Evolutionary conservation across 495 filamentous ascomycete species (phyloP), one percentile per base, ranked within the genome.

Genomic region (Trichoderma gamsii): DNA sequence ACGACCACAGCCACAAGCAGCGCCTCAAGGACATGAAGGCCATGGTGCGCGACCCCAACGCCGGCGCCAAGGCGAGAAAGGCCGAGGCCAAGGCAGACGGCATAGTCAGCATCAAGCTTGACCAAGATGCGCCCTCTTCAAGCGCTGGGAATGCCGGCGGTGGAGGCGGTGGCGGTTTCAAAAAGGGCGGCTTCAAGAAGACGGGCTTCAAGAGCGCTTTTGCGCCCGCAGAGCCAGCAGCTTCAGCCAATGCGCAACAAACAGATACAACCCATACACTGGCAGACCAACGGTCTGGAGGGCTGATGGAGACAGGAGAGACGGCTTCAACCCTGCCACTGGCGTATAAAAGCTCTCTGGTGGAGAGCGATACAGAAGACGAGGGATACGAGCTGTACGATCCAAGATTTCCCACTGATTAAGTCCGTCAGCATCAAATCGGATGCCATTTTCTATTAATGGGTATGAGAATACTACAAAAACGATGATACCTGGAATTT

Each of bases 51-150:
- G 85, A 88, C 68, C 85, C 86, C 15, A 77, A 77, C 65, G 84
- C 85, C 15, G 77, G 80, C 3, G 79, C 79, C 63, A 88, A 89
- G 71, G 89, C 89, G 11, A 82, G 89, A 35, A 86, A 86, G 72
- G 88, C 89, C 38, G 90, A 92, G 76, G 85, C 85, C 65, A 89
- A 89, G 71, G 86, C 87, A 38, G 88, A 90, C 72, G 84, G 85
- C 4, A 75, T 88, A 18, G 83, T 88, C 65, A 82, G 78, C 29
- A 87, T 88, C 70, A 86, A 87, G 75, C 73, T 85, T 8, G 76
- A 76, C 9, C 68, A 73, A 4, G 73, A 67, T 23, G 41, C 67
- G 6, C 64, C 67, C 4, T 63, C 65, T 32, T 63, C 32, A 5
- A 38, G 35, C 35, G 35, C 5, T 38, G 35, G 35, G 0, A 9